Base-by-base conservation (phyloP, 164 flowering plant genomes). In the Vitis rupestris region DNA sequence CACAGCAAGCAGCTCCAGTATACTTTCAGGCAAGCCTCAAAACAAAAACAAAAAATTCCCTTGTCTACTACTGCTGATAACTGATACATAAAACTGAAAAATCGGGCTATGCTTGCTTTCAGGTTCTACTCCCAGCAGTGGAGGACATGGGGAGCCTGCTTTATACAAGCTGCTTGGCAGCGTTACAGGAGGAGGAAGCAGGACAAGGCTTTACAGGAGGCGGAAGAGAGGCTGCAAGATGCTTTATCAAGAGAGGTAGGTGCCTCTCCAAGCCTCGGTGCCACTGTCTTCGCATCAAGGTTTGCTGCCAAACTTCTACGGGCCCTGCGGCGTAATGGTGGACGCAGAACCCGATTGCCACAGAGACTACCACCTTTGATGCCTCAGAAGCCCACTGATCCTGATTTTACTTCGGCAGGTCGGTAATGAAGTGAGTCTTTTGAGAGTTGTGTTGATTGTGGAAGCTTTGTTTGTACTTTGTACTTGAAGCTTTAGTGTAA, bases 131-230 rank as follows among this genome's bases (percentile, higher is more conserved):
- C 96, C 4, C 89, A 78, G 29, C 96, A 90, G 54, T 93, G 98
- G 98, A 85, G 81, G 76, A 81, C 90, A 61, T 93, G 97, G 98
- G 93, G 79, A 44, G 88, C 93, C 23, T 85, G 88, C 68, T 87
- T 85, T 51, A 89, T 93, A 75, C 90, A 90, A 71, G 84, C 85
- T 58, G 93, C 91, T n/a, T 93, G 98, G 98, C 81, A 90, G 4
- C 78, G 87, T 13, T 63, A 77, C 68, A 80, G 81, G 61, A 86
- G 69, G 78, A 81, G 79, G 75, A 87, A 84, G 75, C 73, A 69
- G 3, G 82, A 79, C 23, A 81, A 76, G 61, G 52, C 81, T 27
- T 48, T 82, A 8, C 73, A 48, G 2, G 84, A 85, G 64, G 87
- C 72, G 66, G 87, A 87, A 73, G 82, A 63, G 9, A 73, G 72